Conservation (phyloP, 2,329 filamentous ascomycete species). For the Zasmidium citrigriseum region DNA sequence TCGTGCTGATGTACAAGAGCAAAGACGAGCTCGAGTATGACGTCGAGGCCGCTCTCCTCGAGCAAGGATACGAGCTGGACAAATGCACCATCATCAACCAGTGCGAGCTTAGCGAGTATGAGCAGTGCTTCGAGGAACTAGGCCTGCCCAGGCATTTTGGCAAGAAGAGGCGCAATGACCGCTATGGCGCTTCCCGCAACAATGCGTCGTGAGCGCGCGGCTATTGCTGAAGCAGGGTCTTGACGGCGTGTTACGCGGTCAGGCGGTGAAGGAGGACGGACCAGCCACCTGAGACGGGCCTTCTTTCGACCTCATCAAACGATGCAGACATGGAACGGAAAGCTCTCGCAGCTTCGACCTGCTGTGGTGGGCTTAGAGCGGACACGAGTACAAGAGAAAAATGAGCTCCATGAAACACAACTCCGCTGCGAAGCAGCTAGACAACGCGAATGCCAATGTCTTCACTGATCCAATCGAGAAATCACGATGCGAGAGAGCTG, state of each 20-base stretch:
- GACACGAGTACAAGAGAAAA: not conserved
- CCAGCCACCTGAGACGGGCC: not conserved
- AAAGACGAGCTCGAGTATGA: slow-evolving; percentile 24
- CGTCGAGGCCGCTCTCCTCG: slow-evolving; percentile 19
- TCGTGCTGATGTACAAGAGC: slow-evolving; percentile 28
- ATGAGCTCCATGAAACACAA: not conserved
- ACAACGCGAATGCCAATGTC: not conserved
- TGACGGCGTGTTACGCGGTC: not conserved
- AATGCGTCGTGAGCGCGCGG: slow-evolving; percentile 9
- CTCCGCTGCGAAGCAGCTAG: not conserved
- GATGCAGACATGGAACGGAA: too few relatives aligned
- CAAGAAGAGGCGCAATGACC: slow-evolving; percentile 20
- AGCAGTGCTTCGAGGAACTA: slow-evolving; percentile 23
- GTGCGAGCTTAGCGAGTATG: slow-evolving; percentile 26
- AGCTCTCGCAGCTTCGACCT: not conserved
- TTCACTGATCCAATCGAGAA: not conserved
- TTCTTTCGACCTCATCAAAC: not conserved
- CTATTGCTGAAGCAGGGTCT: not conserved
- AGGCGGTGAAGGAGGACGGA: not conserved
- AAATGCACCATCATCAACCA: slow-evolving; percentile 15
- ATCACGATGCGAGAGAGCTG: not conserved
- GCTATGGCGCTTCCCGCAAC: slow-evolving; percentile 11
- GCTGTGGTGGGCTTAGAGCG: not conserved
- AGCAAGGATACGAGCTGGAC: slow-evolving; percentile 19
- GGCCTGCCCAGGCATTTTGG: slow-evolving; percentile 30